phyloP scores from a whole-genome alignment of 345 rosid genomes.

The Corchorus olitorius region DNA sequence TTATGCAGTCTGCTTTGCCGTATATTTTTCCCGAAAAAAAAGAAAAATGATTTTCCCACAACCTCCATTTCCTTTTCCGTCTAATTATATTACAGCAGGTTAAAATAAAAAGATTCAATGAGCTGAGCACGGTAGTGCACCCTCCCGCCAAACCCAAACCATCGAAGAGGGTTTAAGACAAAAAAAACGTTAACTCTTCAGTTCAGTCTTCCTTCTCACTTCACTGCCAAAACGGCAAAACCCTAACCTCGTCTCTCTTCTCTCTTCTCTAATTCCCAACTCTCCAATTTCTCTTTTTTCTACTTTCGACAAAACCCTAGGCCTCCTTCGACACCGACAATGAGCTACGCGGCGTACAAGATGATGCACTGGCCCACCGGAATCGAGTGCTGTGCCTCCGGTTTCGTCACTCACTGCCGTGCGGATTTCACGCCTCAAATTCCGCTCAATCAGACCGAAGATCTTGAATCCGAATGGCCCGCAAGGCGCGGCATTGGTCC shows the following conservation, averaged over 20 bases:
- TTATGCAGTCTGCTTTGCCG: too few species aligned
- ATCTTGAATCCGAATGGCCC: constrained; percentile 68
- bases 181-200: too few species aligned
- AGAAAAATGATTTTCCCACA: too few species aligned
- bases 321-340: constrained; percentile 17
- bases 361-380: constrained; percentile 98
- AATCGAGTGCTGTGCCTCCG: constrained; percentile 81
- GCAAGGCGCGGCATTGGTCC: constrained; percentile 63
- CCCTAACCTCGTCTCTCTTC: neutral
- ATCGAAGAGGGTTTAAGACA: constrained; percentile 19
- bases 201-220: neutral
- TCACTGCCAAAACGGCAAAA: constrained; percentile 4
- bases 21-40: too few species aligned
- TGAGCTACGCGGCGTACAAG: constrained; percentile 97
- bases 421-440: constrained; percentile 61
- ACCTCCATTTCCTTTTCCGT: too few species aligned
- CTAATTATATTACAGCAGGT: too few species aligned
- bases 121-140: neutral
- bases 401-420: constrained; percentile 75
- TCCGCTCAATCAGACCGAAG: constrained; percentile 55
- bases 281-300: neutral
- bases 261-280: neutral
- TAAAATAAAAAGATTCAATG: neutral
- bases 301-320: neutral
- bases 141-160: constrained; percentile 40